phyloP scores from a whole-genome alignment of 139 green algal genomes.

The Chlorella sp. region DNA sequence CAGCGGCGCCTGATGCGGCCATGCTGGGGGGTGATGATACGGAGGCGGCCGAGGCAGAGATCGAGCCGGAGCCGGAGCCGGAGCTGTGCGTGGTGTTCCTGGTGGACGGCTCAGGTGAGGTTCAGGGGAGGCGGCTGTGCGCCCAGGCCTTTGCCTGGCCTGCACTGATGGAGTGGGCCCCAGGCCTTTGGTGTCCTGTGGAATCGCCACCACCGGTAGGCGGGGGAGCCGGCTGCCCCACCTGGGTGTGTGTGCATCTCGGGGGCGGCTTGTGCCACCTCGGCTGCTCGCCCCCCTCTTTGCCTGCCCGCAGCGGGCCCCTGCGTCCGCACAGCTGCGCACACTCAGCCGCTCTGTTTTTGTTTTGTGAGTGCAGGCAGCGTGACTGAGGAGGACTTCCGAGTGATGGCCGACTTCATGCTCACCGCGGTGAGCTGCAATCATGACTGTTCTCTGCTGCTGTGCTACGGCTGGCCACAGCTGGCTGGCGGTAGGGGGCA shows the following conservation, averaged over 20 bases:
- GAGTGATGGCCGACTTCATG: constrained; percentile 15
- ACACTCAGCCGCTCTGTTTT: too few species aligned
- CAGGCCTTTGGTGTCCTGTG: neutral
- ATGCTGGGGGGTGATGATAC: neutral
- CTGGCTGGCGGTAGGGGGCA: too few species aligned
- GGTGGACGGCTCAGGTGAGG: constrained; percentile 12
- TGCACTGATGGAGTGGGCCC: neutral
- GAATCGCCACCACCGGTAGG: too few species aligned
- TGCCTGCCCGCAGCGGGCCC: too few species aligned
- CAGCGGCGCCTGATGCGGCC: neutral
- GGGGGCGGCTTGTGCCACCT: too few species aligned
- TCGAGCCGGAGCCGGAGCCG: neutral
- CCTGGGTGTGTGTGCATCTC: too few species aligned
- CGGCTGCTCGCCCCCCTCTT: too few species aligned
- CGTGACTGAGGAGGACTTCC: constrained; percentile 26
- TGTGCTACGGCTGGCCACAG: too few species aligned
- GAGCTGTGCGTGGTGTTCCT: constrained; percentile 18
- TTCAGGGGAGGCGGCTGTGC: too few species aligned
- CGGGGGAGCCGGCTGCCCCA: too few species aligned
- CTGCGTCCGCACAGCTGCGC: too few species aligned
- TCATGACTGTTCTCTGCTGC: too few species aligned
- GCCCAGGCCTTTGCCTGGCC: neutral
- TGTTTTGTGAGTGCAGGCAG: neutral
- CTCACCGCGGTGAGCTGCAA: neutral
- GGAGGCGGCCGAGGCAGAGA: neutral